phyloP scores from a whole-genome alignment of 306 rosid genomes.

The Psophocarpus tetragonolobus region DNA sequence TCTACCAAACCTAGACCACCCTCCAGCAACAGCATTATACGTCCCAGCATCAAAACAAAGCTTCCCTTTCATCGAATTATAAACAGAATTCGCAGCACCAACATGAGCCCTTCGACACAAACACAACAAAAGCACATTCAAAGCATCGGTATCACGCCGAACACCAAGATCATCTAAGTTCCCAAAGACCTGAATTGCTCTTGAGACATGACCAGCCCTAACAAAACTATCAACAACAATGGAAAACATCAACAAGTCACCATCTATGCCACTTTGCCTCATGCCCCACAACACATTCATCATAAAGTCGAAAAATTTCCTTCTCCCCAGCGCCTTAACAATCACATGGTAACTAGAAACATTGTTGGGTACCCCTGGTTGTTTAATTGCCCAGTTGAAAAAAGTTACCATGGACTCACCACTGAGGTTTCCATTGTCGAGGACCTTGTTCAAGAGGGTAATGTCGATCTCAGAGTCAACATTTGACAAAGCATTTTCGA shows the following conservation, averaged over 20 bases:
- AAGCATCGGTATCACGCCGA: slow-evolving; percentile 46
- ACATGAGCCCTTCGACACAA: slow-evolving; percentile 70
- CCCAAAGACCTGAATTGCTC: slow-evolving; percentile 60
- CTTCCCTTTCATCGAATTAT: slow-evolving; percentile 61
- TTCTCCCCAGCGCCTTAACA: slow-evolving; percentile 79
- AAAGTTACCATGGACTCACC: slow-evolving; percentile 71
- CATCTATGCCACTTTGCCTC: slow-evolving; percentile 42
- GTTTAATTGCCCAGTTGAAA: slow-evolving; percentile 78
- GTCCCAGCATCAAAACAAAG: slow-evolving; percentile 46
- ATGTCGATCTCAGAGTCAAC: slow-evolving; percentile 50
- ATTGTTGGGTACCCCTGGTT: slow-evolving; percentile 50
- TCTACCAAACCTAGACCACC: slow-evolving; percentile 74
- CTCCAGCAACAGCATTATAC: slow-evolving; percentile 58
- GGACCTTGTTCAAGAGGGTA: slow-evolving; percentile 51
- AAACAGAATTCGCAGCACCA: slow-evolving; percentile 60
- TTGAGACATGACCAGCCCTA: slow-evolving; percentile 63
- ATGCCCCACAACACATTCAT: slow-evolving; percentile 47
- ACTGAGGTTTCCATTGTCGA: slow-evolving; percentile 64
- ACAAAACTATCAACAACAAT: slow-evolving; percentile 72
- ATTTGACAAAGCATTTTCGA: slow-evolving; percentile 58
- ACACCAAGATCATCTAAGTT: slow-evolving; percentile 62
- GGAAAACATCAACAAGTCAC: slow-evolving; percentile 52
- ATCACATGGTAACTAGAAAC: slow-evolving; percentile 48
- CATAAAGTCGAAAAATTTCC: slow-evolving; percentile 60
- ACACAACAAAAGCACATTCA: slow-evolving; percentile 65